Base-by-base conservation (phyloP, 306 rosid genomes). In the Prunus mira region DNA sequence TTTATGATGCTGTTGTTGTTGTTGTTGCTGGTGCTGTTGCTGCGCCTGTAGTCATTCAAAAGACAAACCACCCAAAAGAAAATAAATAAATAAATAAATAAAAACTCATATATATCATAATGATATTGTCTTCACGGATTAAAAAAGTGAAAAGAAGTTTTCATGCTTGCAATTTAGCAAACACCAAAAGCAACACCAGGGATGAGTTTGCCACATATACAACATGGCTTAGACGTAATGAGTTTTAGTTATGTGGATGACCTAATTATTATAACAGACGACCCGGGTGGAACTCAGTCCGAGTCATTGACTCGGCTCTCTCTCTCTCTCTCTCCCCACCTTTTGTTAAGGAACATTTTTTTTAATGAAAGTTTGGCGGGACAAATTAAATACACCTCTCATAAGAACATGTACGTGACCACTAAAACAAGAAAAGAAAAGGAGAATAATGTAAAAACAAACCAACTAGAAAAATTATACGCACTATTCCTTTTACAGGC, bases 1-100 rank as follows among this genome's bases (percentile, higher is more conserved):
- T 76, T 89, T 88, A 85, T 93, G 91, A 86, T 93, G 98, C 12
- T 93, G 97, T 8, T 91, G 90, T 8, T 78, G 76, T 5, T 56
- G 78, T 1, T 78, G 76, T 14, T 67, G 72, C 46, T 56, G 71
- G 10, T 62, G 58, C 25, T 76, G 72, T 55, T 64, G 88, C 13
- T 86, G 93, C 52, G 82, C 91, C 83, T 82, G 79, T 70, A 67
- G 49, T 61, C 75, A 86, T 74, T 76, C 72, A 80, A 58, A 57
- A 67, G 22, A 61, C 51, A 67, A 51, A 34, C 58, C 78, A 76
- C 67, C 67, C 34, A 45, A n/a, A 79, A 73, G 75, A 69, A 49
- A 69, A 74, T 71, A 54, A 68, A 50, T 70, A 71, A 68, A 50
- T 70, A 71, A 72, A 66, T 15, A 9, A 73, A 79, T 38, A 6